Evolutionary conservation across 2,329 filamentous ascomycete species (phyloP), one percentile per base, ranked within the genome.

Genomic region (Didymella exigua): DNA sequence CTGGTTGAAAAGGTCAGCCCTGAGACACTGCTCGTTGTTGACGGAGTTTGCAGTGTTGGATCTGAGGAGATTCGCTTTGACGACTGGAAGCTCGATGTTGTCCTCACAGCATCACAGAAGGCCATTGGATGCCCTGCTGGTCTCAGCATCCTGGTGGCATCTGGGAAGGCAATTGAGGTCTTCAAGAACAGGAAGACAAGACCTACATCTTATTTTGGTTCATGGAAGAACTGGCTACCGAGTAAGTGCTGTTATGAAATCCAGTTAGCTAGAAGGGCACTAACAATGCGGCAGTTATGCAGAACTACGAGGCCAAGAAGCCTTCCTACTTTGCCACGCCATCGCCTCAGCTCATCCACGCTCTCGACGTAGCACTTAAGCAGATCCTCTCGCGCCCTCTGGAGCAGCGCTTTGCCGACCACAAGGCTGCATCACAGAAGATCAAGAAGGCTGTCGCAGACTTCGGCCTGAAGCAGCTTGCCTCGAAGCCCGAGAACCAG

Each of bases 241-340:
- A 95, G 88, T 91, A 82, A 69, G 53, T 53, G 47, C 7, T 23
- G 5, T 11, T 7, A n/a, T 2, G 7, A 16, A 30, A 1, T 2
- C 8, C 11, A 30, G n/a, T 6, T 5, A 9, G 4, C 11, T 6
- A 13, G 2, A 2, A 10, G 18, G 26, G 27, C 27, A 43, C 69
- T 73, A 66, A 73, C 45, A 43, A 8, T 4, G 18, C 14, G 18
- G 27, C 56, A 90, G 89, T 99, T 77, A 98, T 99, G 93, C 87
- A 95, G 80, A 98, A 97, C 80, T 99, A 99, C 78, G 95, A 99
- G 80, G 91, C 91, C 61, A 91, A 93, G 82, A 99, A 98, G 81
- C 86, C 95, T 31, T 96, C 92, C 2, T 99, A 99, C 82, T 99
- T 99, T 72, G 95, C 95, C 31, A 99, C 95, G 1, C 95, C 95